A percentile compares a stretch with the other conserved stretches of the same genome.
phyloP scores from a whole-genome alignment of 306 rosid genomes.

The Trichosanthes truncata region DNA sequence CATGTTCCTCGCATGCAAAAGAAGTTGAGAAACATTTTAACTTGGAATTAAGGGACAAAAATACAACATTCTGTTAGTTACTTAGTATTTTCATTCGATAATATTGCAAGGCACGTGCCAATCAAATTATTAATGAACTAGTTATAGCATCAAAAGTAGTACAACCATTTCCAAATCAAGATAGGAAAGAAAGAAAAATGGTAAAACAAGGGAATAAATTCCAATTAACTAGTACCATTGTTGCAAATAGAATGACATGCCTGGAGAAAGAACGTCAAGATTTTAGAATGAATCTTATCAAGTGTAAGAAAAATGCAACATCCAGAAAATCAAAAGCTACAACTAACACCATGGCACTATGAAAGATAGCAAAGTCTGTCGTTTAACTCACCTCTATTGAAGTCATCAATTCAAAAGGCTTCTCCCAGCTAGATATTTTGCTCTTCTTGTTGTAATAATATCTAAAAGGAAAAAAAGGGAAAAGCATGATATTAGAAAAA shows the following conservation, averaged over 20 bases:
- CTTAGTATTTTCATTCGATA: neutral
- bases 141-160: neutral
- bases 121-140: neutral
- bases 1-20: neutral
- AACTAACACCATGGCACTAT: neutral
- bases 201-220: neutral
- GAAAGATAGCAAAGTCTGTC: slow-evolving; percentile 18
- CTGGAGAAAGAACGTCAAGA: neutral
- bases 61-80: neutral
- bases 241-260: neutral
- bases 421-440: slow-evolving; percentile 82
- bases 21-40: neutral
- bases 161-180: neutral
- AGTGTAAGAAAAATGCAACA: neutral
- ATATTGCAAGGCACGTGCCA: neutral
- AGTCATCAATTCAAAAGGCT: slow-evolving; percentile 85
- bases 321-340: neutral
- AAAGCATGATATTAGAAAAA: slow-evolving; percentile 1
- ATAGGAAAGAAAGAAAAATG: neutral
- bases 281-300: neutral
- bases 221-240: neutral
- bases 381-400: slow-evolving; percentile 71
- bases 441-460: slow-evolving; percentile 79
- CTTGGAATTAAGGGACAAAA: neutral
- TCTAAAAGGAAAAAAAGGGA: slow-evolving; percentile 32